These are phyloP conservation scores for Sporothrix globosa DNA, from an alignment of 2,329 filamentous ascomycete species.

Conservation along the genomic window DNA sequence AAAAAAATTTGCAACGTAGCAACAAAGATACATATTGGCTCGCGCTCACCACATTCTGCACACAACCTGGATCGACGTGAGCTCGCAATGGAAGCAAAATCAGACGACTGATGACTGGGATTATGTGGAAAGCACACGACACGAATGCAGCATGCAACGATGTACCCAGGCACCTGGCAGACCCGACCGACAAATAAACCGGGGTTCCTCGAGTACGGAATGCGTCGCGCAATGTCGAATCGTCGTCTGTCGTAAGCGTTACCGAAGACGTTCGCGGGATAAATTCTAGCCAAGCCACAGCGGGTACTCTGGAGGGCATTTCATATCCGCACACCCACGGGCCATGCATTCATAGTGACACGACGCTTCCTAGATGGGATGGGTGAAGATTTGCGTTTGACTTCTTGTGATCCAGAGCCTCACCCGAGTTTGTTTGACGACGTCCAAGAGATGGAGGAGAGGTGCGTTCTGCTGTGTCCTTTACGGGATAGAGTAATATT, in stretches of 20 bases:
- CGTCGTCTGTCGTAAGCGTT: neutral
- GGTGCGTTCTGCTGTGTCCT: neutral
- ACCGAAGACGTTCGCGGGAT: neutral
- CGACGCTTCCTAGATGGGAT: neutral
- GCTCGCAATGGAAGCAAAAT: neutral
- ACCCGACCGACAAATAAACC: too few relatives aligned
- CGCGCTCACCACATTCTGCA: conserved; percentile 4
- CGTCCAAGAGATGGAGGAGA: neutral
- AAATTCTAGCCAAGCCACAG: neutral
- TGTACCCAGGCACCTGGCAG: neutral
- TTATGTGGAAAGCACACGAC: neutral
- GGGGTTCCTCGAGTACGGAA: too few relatives aligned
- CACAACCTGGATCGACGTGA: neutral
- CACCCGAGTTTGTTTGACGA: neutral
- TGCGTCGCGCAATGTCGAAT: too few relatives aligned
- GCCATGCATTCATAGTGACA: neutral
- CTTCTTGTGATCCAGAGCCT: neutral
- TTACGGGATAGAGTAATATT: neutral
- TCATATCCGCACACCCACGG: conserved; percentile 3
- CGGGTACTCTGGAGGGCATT: neutral
- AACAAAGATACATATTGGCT: conserved; percentile 18
- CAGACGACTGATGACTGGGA: neutral
- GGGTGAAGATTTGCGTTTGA: neutral
- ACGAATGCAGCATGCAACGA: neutral
- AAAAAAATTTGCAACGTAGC: neutral